A percentile compares a stretch with the other conserved stretches of the same genome.
These are phyloP conservation scores for Pyrenochaeta sp. DNA, from an alignment of 2,329 filamentous ascomycete genomes.

Conservation along the genomic window DNA sequence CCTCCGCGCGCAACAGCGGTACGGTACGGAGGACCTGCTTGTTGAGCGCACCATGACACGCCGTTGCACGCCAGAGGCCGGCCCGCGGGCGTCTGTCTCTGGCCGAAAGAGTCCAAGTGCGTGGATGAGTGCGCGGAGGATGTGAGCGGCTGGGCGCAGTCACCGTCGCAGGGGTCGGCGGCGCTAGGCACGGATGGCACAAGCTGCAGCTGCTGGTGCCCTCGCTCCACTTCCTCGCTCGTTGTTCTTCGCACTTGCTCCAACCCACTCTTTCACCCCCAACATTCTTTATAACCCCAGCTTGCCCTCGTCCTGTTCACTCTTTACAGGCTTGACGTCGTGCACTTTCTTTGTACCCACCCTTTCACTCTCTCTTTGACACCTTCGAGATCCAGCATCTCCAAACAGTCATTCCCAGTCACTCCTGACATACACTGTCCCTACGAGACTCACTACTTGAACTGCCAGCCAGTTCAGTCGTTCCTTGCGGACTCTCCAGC, in stretches of 20 bases:
- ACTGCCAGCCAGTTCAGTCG: constrained; percentile 47
- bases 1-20: too few relatives aligned
- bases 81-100: constrained; percentile 27
- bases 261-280: constrained; percentile 22
- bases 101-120: constrained; percentile 14
- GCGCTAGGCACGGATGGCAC: constrained; percentile 15
- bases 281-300: constrained; percentile 33
- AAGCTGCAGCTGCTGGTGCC: constrained; percentile 2
- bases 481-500: constrained; percentile 24
- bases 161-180: constrained; percentile 22
- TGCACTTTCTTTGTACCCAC: constrained; percentile 37
- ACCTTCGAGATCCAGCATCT: constrained; percentile 44
- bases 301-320: constrained; percentile 40
- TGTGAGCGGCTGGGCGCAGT: constrained; percentile 14
- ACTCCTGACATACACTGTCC: constrained; percentile 37
- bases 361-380: constrained; percentile 34
- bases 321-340: constrained; percentile 52
- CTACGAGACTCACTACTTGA: constrained; percentile 29
- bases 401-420: too few relatives aligned
- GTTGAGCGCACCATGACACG: constrained; percentile 31
- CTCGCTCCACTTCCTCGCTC: constrained; percentile 10
- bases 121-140: constrained; percentile 25
- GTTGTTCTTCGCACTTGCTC: constrained; percentile 15
- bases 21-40: constrained; percentile 6
- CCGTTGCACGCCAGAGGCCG: constrained; percentile 27